These are phyloP conservation scores for Creolimax fragrantissima DNA, from an alignment of 78 protist genomes.

Conservation along the genomic window DNA sequence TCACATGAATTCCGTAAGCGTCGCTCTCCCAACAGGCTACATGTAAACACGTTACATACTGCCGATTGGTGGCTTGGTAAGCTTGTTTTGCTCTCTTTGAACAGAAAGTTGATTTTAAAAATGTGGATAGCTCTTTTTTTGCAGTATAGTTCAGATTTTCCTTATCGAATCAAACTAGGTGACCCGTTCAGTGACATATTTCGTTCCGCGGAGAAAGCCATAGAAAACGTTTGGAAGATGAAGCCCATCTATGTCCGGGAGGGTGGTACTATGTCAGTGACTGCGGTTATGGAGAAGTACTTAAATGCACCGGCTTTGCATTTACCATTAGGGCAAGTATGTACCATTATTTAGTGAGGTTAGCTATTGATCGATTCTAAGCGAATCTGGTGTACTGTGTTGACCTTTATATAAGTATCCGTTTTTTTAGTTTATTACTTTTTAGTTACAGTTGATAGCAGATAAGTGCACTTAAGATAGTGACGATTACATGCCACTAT, in stretches of 20 bases:
- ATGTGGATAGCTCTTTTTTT: neutral
- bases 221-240: constrained; percentile 13
- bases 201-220: neutral
- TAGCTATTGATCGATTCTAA: neutral
- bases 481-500: neutral
- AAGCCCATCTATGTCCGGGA: constrained; percentile 20
- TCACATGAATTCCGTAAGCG: neutral
- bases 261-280: constrained; percentile 18
- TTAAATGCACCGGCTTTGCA: constrained; percentile 29
- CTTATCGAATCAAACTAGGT: no score
- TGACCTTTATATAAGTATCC: neutral
- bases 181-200: neutral
- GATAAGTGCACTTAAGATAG: neutral
- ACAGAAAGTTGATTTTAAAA: neutral
- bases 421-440: neutral
- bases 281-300: neutral
- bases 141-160: neutral
- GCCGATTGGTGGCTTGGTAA: constrained; percentile 24
- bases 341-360: neutral
- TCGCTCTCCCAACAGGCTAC: constrained; percentile 10
- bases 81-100: no score
- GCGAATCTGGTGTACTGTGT: neutral
- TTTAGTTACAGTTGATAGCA: neutral
- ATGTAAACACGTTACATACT: neutral
- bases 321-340: constrained; percentile 26